A percentile compares a stretch with the other conserved stretches of the same genome.
Conservation (phyloP, 345 rosid species). For the Arabidopsis suecica region DNA sequence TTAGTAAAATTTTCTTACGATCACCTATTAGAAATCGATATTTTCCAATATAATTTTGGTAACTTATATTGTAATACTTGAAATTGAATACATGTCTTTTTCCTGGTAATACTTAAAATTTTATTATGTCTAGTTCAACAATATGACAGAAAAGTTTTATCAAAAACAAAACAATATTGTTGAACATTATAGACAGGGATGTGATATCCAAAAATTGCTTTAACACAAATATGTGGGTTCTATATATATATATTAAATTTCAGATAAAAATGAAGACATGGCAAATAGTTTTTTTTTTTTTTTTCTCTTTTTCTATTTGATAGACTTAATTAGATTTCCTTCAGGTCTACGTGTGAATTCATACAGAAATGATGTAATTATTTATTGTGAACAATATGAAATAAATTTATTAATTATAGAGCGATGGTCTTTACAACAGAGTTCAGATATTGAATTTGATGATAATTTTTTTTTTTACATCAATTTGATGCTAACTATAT, state of each 20-base stretch:
- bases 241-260: too few species aligned
- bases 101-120: not conserved
- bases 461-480: too few species aligned
- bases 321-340: not conserved
- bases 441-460: not conserved
- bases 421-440: not conserved
- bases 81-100: not conserved
- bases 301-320: not conserved
- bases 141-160: not conserved
- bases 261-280: not conserved
- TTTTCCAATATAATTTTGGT: not conserved
- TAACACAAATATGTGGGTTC: not conserved
- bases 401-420: not conserved
- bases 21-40: not conserved
- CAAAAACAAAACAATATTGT: not conserved
- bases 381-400: too few species aligned
- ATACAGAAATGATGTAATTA: too few species aligned
- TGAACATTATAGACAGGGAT: not conserved
- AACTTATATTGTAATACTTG: not conserved
- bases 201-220: not conserved
- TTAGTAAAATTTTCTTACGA: not conserved
- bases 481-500: not conserved
- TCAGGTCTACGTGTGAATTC: too few species aligned
- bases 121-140: not conserved
- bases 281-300: not conserved